Evolutionary conservation across 495 filamentous ascomycete genomes (phyloP), one percentile per base, ranked within the genome.

Genomic region (Aspergillus bertholletiae): DNA sequence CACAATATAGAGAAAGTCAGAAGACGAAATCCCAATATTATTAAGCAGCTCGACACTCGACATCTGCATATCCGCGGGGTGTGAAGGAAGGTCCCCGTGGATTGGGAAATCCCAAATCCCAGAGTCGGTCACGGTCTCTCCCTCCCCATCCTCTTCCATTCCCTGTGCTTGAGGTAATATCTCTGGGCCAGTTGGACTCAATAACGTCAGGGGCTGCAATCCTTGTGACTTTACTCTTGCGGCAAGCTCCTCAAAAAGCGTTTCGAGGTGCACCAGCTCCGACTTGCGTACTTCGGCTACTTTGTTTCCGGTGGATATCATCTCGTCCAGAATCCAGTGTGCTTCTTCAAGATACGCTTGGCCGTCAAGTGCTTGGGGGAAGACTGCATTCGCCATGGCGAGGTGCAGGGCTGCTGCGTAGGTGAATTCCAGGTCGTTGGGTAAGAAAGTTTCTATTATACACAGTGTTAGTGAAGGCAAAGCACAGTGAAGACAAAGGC

Each of bases 381-480:
- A 71, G 17, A 73, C 58, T 1, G 66, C 55, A 23, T 61, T 60
- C 11, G 65, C 64, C 58, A 74, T 67, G 0, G 49, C 56, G 2
- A 74, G 54, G 43, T 68, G 64, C 2, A 74, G 21, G n/a, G 71
- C 67, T 12, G 67, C 69, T 2, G 51, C 68, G 50, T 67, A 72
- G 18, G 66, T 69, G 32, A 70, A 62, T 59, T 75, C 72, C 17
- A 72, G 58, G n/a, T 75, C 66, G 50, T 70, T 73, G 8, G 69
- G 67, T 15, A 75, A 60, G 54, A 75, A 75, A 12, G 61, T 60
- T 56, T 75, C 72, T n/a, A n/a, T n/a, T n/a, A n/a, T n/a, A n/a
- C n/a, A n/a, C n/a, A n/a, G n/a, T n/a, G n/a, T n/a, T n/a, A n/a
- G n/a, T n/a, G n/a, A n/a, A n/a, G n/a, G n/a, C n/a, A n/a, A n/a